Evolutionary conservation across 2,329 filamentous ascomycete genomes (phyloP).

Genomic region (Fusarium penzigii): DNA sequence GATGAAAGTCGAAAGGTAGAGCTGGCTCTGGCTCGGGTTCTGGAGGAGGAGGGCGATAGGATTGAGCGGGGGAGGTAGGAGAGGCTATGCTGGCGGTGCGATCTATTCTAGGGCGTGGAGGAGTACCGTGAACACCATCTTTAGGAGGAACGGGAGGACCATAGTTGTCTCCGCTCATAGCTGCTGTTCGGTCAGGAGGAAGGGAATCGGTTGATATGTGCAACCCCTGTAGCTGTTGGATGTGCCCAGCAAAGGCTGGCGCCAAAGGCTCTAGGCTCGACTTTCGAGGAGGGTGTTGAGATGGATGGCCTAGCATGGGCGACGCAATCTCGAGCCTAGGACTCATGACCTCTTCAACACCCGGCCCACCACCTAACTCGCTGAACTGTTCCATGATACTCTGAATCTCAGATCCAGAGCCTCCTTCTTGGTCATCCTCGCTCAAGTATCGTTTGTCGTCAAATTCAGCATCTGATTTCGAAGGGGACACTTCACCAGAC

Average conservation of each 20-base stretch:
- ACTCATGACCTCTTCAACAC: conserved; percentile 86
- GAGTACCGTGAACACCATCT: conserved; percentile 49
- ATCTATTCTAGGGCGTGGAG: conserved; percentile 41
- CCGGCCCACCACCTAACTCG: conserved; percentile 69
- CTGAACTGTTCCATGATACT: conserved; percentile 97
- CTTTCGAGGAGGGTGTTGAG: conserved; percentile 76
- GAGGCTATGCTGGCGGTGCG: conserved; percentile 32
- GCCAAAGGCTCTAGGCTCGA: conserved; percentile 80
- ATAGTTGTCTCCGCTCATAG: conserved; percentile 44
- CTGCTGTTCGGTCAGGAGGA: conserved; percentile 38
- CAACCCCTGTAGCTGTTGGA: conserved; percentile 49
- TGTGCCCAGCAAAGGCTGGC: conserved; percentile 48
- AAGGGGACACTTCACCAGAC: conserved; percentile 51
- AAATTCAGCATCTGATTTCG: conserved; percentile 53
- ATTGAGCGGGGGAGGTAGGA: conserved; percentile 50
- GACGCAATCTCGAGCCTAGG: conserved; percentile 81
- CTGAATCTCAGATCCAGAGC: conserved; percentile 84
- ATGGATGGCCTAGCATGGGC: conserved; percentile 67
- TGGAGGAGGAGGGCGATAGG: conserved; percentile 67
- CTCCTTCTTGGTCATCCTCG: conserved; percentile 66
- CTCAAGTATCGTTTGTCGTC: conserved; percentile 59
- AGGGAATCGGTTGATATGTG: conserved; percentile 43
- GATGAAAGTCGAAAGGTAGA: conserved; percentile 94
- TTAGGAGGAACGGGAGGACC: conserved; percentile 62
- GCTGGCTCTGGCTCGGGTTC: conserved; percentile 78